Evolutionary conservation across 148 eudicot species (phyloP).

Genomic region (Polygonum aviculare): DNA sequence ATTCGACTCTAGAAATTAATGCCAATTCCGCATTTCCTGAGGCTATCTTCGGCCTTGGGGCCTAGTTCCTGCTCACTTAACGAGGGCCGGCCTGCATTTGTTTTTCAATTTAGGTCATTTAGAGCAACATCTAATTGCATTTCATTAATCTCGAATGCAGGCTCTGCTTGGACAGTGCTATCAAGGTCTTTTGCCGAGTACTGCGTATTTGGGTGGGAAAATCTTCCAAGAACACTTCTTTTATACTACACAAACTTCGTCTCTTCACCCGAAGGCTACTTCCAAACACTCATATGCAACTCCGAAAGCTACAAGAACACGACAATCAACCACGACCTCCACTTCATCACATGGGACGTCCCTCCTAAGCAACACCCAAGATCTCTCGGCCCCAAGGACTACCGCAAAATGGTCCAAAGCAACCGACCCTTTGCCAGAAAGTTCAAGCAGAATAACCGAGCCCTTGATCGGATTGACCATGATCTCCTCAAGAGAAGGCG

Average conservation of each 20-base stretch:
- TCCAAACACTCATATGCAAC: slow-evolving; percentile 85
- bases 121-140: neutral
- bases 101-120: no score
- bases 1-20: neutral
- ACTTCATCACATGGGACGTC: slow-evolving; percentile 70
- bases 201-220: slow-evolving; percentile 70
- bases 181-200: slow-evolving; percentile 85
- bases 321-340: slow-evolving; percentile 75
- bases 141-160: slow-evolving; percentile 19
- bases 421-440: slow-evolving; percentile 83
- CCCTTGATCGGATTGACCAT: slow-evolving; percentile 62
- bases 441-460: slow-evolving; percentile 64
- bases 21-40: neutral
- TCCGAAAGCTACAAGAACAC: slow-evolving; percentile 65
- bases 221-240: slow-evolving; percentile 84
- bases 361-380: slow-evolving; percentile 94
- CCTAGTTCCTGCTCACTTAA: no score
- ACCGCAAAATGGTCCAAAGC: slow-evolving; percentile 63
- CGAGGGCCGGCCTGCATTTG: no score
- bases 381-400: slow-evolving; percentile 64
- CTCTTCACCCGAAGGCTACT: slow-evolving; percentile 87
- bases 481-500: slow-evolving; percentile 45
- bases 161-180: slow-evolving; percentile 87
- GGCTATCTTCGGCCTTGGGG: no score
- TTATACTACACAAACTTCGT: slow-evolving; percentile 93